Conservation (phyloP, 345 rosid genomes). For the Hirschfeldia incana region DNA sequence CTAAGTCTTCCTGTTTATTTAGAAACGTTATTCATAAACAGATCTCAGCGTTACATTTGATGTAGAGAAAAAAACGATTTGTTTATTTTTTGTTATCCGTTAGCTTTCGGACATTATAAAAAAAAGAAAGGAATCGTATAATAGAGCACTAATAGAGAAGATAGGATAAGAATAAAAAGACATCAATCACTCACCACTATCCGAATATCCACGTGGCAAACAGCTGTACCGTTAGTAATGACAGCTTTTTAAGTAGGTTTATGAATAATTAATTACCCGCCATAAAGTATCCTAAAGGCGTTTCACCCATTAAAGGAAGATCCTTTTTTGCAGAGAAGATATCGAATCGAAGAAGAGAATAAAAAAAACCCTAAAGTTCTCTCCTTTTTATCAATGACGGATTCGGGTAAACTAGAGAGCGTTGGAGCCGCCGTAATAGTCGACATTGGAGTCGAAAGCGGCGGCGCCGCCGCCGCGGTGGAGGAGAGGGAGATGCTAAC, state of each 20-base stretch:
- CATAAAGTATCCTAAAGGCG: constrained; percentile 21
- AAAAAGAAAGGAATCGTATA: constrained; percentile 5
- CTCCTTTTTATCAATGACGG: constrained; percentile 48
- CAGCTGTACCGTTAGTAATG: constrained; percentile 41
- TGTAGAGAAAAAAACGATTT: neutral
- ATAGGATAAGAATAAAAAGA: constrained; percentile 29
- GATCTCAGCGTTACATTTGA: neutral
- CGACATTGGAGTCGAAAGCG: neutral
- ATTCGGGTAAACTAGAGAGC: constrained; percentile 39
- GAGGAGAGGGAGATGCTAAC: constrained; percentile 41
- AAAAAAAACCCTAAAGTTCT: constrained; percentile 25
- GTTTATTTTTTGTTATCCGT: neutral
- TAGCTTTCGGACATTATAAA: neutral
- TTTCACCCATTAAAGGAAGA: constrained; percentile 26
- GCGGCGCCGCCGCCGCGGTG: constrained; percentile 7
- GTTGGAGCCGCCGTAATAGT: constrained; percentile 19
- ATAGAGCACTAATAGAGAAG: neutral
- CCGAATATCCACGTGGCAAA: constrained; percentile 31
- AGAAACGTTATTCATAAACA: constrained; percentile 13
- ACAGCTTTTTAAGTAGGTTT: constrained; percentile 19
- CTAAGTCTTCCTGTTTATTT: neutral
- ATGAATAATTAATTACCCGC: constrained; percentile 48
- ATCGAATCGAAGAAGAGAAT: neutral
- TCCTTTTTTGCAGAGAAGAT: constrained; percentile 21
- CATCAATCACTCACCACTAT: constrained; percentile 33